Conservation (phyloP, 257 asterid genomes). For the Paraleonurus japonicus region DNA sequence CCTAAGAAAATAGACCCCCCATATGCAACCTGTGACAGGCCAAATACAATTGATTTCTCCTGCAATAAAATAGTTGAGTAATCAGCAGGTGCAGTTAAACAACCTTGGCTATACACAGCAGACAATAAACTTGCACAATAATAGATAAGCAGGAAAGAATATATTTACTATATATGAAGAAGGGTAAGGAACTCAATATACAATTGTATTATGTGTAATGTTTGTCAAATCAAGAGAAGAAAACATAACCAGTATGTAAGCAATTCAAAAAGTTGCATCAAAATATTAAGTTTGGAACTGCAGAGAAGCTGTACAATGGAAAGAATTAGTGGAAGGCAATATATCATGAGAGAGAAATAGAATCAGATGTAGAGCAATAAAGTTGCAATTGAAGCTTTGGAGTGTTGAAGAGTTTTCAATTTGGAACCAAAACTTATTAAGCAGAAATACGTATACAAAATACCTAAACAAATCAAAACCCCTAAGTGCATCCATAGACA, state of each 20-base stretch:
- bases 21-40: constrained; percentile 84
- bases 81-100: constrained; percentile 16
- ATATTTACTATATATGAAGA: background rate
- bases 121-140: constrained; percentile 7
- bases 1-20: constrained; percentile 75
- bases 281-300: background rate
- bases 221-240: constrained; percentile 1
- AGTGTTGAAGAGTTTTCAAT: background rate
- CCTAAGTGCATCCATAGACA: constrained; percentile 1
- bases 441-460: background rate
- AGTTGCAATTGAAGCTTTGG: constrained; percentile 7
- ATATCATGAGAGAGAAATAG: background rate
- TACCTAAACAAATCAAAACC: background rate
- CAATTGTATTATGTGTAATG: background rate
- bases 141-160: constrained; percentile 11
- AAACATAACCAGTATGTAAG: background rate
- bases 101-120: constrained; percentile 1
- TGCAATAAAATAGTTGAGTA: constrained; percentile 36
- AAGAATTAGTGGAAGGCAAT: background rate
- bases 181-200: background rate
- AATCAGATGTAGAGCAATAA: constrained; percentile 4
- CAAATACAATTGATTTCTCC: constrained; percentile 85
- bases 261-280: background rate
- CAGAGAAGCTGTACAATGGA: background rate
- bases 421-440: constrained; percentile 7